A percentile compares a stretch with the other conserved stretches of the same genome.
Conservation (phyloP, 2,329 filamentous ascomycete genomes). For the Leptographium lundbergii region DNA sequence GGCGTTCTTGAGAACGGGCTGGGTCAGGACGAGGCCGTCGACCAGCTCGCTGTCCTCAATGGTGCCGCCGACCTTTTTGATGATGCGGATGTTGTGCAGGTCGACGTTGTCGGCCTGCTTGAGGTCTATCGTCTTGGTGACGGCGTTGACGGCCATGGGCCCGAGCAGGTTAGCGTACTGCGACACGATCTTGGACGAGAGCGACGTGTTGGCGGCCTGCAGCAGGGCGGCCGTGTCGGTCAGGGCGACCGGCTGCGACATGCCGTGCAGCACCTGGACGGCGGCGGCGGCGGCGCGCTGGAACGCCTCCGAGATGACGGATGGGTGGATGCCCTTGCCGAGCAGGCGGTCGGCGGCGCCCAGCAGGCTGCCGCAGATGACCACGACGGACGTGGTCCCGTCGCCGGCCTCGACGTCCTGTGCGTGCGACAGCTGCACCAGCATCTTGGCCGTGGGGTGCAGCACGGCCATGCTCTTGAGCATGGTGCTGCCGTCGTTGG, state of each 20-base stretch:
- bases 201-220: conserved; percentile 90
- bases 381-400: conserved; percentile 94
- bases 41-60: conserved; percentile 98
- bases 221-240: conserved; percentile 80
- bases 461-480: conserved; percentile 97
- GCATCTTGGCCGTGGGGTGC: conserved; percentile 99
- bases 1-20: conserved; percentile 85
- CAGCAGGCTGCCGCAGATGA: conserved; percentile 89
- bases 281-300: conserved; percentile 84
- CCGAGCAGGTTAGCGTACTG: conserved; percentile 90
- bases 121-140: conserved; percentile 88
- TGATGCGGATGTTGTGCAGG: conserved; percentile 86
- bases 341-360: conserved; percentile 87
- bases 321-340: conserved; percentile 89
- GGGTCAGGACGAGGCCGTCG: conserved; percentile 84
- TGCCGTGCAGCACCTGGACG: conserved; percentile 81
- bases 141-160: conserved; percentile 96
- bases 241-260: conserved; percentile 88
- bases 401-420: conserved; percentile 98
- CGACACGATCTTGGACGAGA: conserved; percentile 97
- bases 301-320: conserved; percentile 94
- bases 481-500: conserved; percentile 99
- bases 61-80: conserved; percentile 96
- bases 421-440: conserved; percentile 91
- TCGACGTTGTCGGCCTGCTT: conserved; percentile 96